Evolutionary conservation across 2,329 filamentous ascomycete genomes (phyloP).

Genomic region (Hymenoscyphus albidus): DNA sequence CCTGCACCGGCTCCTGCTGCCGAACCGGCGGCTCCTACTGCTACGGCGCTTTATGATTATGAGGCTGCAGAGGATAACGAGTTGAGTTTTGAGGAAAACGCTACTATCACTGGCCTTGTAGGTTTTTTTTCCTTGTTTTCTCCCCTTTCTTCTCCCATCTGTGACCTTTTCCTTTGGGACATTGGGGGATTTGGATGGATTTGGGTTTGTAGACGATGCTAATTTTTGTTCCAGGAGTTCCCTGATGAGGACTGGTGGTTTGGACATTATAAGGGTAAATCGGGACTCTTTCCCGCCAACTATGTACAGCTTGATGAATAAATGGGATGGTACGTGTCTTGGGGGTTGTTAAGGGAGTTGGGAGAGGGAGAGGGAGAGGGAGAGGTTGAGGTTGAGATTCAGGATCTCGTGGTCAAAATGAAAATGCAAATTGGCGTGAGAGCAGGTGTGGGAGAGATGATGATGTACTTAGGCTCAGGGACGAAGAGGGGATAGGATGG

Average conservation of each 20-base stretch:
- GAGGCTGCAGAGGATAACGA: constrained; percentile 94
- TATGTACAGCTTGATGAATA: constrained; percentile 55
- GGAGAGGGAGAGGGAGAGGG: background rate
- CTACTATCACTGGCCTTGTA: constrained; percentile 73
- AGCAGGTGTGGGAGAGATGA: too few relatives aligned
- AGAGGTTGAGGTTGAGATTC: too few relatives aligned
- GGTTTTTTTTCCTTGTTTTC: constrained; percentile 37
- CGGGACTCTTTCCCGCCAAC: constrained; percentile 79
- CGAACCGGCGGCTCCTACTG: constrained; percentile 53
- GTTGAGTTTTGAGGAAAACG: constrained; percentile 83
- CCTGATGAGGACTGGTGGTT: constrained; percentile 99
- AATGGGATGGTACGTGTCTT: background rate
- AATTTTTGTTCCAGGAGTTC: constrained; percentile 64
- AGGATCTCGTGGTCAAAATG: too few relatives aligned
- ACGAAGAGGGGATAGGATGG: too few relatives aligned
- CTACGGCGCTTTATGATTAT: constrained; percentile 89
- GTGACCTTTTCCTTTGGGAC: background rate
- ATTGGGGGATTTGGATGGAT: background rate
- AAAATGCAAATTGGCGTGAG: too few relatives aligned
- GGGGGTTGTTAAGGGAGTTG: background rate
- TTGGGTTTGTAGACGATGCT: background rate
- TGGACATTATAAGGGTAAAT: constrained; percentile 73
- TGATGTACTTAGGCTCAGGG: too few relatives aligned
- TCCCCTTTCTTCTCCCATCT: background rate
- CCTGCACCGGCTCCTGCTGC: constrained; percentile 40